These are phyloP conservation scores for Coniochaeta sp. DNA, from an alignment of 2,329 filamentous ascomycete genomes.

Conservation along the genomic window DNA sequence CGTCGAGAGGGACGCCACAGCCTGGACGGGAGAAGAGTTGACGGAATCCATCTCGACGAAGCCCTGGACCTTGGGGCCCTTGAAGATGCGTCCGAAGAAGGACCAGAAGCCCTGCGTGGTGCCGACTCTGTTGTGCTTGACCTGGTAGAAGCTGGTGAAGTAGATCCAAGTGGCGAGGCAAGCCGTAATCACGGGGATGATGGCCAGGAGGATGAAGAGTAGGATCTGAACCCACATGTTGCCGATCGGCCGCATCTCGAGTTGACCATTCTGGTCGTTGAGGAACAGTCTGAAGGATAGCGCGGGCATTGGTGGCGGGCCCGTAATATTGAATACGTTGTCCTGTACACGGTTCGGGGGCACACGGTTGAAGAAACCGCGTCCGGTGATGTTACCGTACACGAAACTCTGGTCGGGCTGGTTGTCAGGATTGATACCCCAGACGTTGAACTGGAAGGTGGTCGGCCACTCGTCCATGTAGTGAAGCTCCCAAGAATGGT, in stretches of 20 bases:
- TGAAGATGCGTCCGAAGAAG: conserved; percentile 12
- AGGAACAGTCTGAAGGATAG: conserved; percentile 48
- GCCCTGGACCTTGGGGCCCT: conserved; percentile 20
- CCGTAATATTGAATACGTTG: conserved; percentile 52
- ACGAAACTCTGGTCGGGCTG: conserved; percentile 52
- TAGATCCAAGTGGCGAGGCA: conserved; percentile 45
- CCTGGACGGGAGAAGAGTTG: conserved; percentile 15
- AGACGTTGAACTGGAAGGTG: conserved; percentile 55
- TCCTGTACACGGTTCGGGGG: conserved; percentile 49
- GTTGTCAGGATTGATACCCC: conserved; percentile 59
- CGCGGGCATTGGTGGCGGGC: conserved; percentile 44
- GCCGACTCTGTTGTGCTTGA: conserved; percentile 30
- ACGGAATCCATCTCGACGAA: conserved; percentile 22
- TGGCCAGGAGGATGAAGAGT: conserved; percentile 45
- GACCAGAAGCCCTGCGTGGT: conserved; percentile 17
- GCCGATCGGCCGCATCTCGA: conserved; percentile 44
- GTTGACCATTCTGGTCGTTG: conserved; percentile 46
- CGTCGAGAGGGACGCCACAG: conserved; percentile 14
- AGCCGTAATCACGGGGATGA: conserved; percentile 45
- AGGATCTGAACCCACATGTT: conserved; percentile 45
- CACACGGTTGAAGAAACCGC: conserved; percentile 54
- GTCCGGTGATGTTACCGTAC: conserved; percentile 54
- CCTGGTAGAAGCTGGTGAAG: conserved; percentile 54
- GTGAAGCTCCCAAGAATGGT: conserved; percentile 49
- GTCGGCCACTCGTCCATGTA: conserved; percentile 60